phyloP scores from a whole-genome alignment of 345 rosid genomes.

The Syzygium grande region DNA sequence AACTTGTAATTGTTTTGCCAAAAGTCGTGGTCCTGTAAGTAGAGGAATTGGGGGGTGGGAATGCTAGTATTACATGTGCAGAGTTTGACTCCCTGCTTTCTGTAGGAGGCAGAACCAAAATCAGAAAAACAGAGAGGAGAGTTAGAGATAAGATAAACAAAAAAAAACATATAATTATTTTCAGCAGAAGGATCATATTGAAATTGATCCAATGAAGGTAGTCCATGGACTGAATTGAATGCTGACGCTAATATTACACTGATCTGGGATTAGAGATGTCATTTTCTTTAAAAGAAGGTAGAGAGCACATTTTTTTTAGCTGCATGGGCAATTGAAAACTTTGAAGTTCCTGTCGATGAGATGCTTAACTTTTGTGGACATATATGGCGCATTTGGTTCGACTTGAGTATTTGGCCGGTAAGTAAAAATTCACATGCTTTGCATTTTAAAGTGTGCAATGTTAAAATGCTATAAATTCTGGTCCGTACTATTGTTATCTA shows the following conservation, averaged over 20 bases:
- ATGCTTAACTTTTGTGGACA: not conserved
- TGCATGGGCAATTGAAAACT: not conserved
- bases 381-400: not conserved
- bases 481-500: not conserved
- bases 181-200: not conserved
- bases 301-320: not conserved
- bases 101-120: no score
- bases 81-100: no score
- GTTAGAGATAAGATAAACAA: no score
- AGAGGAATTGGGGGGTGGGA: no score
- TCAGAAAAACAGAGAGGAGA: no score
- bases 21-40: no score
- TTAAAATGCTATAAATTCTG: not conserved
- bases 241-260: no score
- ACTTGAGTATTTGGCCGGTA: not conserved
- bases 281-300: not conserved
- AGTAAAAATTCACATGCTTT: not conserved
- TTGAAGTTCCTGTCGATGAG: not conserved
- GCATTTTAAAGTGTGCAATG: not conserved
- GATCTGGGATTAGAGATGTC: not conserved
- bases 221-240: not conserved
- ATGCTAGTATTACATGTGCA: no score
- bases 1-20: not conserved
- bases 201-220: not conserved
- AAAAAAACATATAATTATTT: no score